Evolutionary conservation across 2,329 filamentous ascomycete species (phyloP).

Genomic region (Penicillium digitatum): DNA sequence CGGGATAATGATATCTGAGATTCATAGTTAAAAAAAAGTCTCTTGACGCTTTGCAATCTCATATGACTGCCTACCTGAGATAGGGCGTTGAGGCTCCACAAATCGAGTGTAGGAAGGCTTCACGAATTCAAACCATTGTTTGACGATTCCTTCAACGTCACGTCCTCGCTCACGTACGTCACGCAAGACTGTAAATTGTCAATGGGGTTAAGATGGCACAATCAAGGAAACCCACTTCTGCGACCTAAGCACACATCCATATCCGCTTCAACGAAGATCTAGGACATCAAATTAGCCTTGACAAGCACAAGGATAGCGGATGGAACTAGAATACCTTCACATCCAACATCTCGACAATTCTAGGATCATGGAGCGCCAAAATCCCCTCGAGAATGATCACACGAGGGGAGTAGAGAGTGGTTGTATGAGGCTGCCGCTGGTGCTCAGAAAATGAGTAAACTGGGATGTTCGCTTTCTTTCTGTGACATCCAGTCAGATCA

Average conservation of each 20-base stretch:
- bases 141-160: slow-evolving; percentile 92
- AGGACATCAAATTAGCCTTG: background rate
- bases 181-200: slow-evolving; percentile 61
- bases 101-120: slow-evolving; percentile 96
- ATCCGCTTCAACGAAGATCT: slow-evolving; percentile 96
- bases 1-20: slow-evolving; percentile 81
- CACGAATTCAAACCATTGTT: slow-evolving; percentile 95
- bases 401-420: slow-evolving; percentile 90
- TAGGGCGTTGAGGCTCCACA: slow-evolving; percentile 84
- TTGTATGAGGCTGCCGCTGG: slow-evolving; percentile 71
- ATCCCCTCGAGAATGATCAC: slow-evolving; percentile 95
- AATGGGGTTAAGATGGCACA: slow-evolving; percentile 9
- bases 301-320: background rate
- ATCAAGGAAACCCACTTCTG: slow-evolving; percentile 58
- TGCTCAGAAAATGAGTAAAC: slow-evolving; percentile 95
- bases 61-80: slow-evolving; percentile 57
- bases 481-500: slow-evolving; percentile 14
- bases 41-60: background rate
- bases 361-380: slow-evolving; percentile 83
- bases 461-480: slow-evolving; percentile 70
- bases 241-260: slow-evolving; percentile 87
- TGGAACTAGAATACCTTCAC: slow-evolving; percentile 63
- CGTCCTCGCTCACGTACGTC: slow-evolving; percentile 86
- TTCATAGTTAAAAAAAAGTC: slow-evolving; percentile 13
- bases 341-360: slow-evolving; percentile 81